Conservation (phyloP, 148 eudicot genomes). For the Chenopodium berlandieri region DNA sequence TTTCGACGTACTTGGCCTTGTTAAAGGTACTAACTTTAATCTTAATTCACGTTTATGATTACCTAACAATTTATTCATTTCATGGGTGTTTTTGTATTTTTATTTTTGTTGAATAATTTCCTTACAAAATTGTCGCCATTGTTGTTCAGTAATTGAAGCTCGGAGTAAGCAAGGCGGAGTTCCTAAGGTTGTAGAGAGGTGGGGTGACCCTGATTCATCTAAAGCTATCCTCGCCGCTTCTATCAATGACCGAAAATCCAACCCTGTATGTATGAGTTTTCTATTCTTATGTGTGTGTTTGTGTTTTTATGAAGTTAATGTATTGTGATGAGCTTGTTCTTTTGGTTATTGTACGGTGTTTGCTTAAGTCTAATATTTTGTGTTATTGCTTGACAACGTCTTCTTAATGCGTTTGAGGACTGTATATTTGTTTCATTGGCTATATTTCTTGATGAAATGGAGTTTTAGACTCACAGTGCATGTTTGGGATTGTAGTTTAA, state of each 20-base stretch:
- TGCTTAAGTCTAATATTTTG: not conserved
- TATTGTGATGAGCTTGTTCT: not conserved
- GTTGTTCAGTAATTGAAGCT: conserved; percentile 66
- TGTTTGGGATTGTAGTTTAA: no score
- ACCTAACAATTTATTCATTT: not conserved
- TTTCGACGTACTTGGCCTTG: conserved; percentile 72
- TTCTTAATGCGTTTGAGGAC: not conserved
- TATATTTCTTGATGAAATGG: not conserved
- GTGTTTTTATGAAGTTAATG: not conserved
- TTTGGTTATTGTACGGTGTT: not conserved
- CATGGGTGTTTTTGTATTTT: not conserved
- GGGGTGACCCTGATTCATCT: conserved; percentile 88
- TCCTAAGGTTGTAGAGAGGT: conserved; percentile 74
- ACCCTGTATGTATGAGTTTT: conserved; percentile 55
- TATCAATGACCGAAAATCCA: conserved; percentile 43
- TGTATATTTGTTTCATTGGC: not conserved
- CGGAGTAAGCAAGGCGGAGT: conserved; percentile 56
- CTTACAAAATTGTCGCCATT: not conserved
- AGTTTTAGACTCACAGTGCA: not conserved
- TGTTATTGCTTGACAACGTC: not conserved
- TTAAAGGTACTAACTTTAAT: conserved; percentile 49
- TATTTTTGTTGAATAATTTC: not conserved
- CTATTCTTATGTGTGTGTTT: not conserved
- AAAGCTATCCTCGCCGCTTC: conserved; percentile 70
- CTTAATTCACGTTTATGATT: not conserved